Conservation (phyloP, 1,284 basidiomycete species). For the Sanghuangporus weigelae region DNA sequence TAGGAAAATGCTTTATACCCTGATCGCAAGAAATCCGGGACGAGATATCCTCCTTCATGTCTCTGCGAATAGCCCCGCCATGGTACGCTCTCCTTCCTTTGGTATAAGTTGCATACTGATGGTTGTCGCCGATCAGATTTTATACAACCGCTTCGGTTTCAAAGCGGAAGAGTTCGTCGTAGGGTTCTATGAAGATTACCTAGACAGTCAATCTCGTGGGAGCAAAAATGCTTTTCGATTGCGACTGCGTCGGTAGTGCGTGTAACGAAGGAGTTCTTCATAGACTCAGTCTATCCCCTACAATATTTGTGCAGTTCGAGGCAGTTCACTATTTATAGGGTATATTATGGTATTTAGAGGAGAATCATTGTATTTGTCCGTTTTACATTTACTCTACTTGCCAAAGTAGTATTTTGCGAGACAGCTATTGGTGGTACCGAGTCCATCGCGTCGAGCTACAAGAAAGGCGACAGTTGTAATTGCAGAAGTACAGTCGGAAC, state of each 20-base stretch:
- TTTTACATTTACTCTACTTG: too few species aligned
- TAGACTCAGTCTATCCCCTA: too few species aligned
- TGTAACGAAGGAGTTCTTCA: not conserved
- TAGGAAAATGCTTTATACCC: conserved; percentile 71
- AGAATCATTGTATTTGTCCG: too few species aligned
- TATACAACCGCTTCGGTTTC: conserved; percentile 81
- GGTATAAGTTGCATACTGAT: not conserved
- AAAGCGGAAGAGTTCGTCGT: conserved; percentile 77
- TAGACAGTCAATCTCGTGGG: conserved; percentile 55
- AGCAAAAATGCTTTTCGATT: conserved; percentile 76
- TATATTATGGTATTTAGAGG: too few species aligned
- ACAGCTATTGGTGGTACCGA: too few species aligned
- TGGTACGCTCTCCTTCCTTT: conserved; percentile 40
- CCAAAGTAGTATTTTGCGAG: too few species aligned
- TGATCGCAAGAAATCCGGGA: conserved; percentile 62
- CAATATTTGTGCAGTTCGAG: too few species aligned
- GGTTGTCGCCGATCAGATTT: conserved; percentile 37
- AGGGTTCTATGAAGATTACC: conserved; percentile 73
- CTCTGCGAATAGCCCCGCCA: conserved; percentile 71
- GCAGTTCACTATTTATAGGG: too few species aligned
- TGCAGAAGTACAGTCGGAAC: too few species aligned
- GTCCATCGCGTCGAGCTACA: not conserved
- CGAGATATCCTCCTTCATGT: conserved; percentile 76
- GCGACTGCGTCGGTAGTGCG: conserved; percentile 31
- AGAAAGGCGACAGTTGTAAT: not conserved